Evolutionary conservation across 1,284 basidiomycete species (phyloP).

Genomic region (Ceratobasidium sp.): DNA sequence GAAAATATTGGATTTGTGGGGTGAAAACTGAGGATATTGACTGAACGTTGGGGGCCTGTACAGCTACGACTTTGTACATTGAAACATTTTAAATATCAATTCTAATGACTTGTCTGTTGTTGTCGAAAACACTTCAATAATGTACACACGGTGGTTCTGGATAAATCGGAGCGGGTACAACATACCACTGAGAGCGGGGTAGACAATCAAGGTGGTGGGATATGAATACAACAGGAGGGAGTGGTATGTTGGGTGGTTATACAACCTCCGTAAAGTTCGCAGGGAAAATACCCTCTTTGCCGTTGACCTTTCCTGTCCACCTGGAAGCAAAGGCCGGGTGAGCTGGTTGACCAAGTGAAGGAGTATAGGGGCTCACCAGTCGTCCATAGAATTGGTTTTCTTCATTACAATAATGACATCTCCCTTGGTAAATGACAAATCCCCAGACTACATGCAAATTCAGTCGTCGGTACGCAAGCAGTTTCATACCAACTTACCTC

Average conservation of each 20-base stretch:
- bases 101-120: constrained; percentile 20
- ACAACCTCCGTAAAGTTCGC: constrained; percentile 65
- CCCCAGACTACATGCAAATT: constrained; percentile 66
- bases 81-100: constrained; percentile 22
- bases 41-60: neutral
- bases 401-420: constrained; percentile 81
- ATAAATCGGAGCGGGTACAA: constrained; percentile 26
- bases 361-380: constrained; percentile 66
- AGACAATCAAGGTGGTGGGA: neutral
- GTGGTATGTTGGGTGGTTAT: constrained; percentile 5
- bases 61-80: constrained; percentile 18
- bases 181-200: neutral
- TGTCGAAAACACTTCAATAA: constrained; percentile 14
- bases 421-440: constrained; percentile 86
- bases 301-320: constrained; percentile 70
- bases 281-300: constrained; percentile 64
- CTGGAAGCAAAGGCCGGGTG: constrained; percentile 54
- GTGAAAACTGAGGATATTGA: constrained; percentile 9
- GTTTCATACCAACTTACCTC: constrained; percentile 61
- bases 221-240: constrained; percentile 18
- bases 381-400: constrained; percentile 78
- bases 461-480: constrained; percentile 12
- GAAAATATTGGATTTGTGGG: constrained; percentile 44
- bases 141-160: constrained; percentile 16
- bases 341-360: neutral